Evolutionary conservation across 2,329 filamentous ascomycete genomes (phyloP), one percentile per base, ranked within the genome.

Genomic region (Alternaria sp.): DNA sequence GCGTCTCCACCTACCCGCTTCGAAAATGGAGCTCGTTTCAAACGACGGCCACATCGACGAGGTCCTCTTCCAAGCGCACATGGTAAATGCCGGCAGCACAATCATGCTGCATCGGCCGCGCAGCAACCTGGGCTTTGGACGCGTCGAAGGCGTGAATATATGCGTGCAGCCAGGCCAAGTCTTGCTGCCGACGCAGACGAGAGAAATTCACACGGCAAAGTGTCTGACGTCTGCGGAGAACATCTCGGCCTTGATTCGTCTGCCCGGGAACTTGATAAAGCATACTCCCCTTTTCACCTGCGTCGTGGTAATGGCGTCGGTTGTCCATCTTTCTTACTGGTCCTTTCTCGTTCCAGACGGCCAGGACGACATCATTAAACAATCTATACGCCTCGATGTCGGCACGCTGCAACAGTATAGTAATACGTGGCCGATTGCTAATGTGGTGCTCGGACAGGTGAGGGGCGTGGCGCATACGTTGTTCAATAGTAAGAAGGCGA

Each of bases 21-120:
- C 84, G 14, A 96, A 96, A 79, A 84, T 84, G 56, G 87, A 92
- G 62, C 81, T 96, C 54, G 86, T 88, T 60, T 85, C 86, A 63
- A 87, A 90, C 67, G 89, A 92, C 32, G 85, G 88, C 20, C 38
- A 60, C 54, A 83, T 94, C 11, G 94, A 97, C 75, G 92, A 96
- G 79, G 90, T 96, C 86, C 89, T 97, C 78, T 96, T 97, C 80
- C 92, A 96, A 76, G 93, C 92, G 1, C 90, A 92, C 64, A 94
- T 96, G 87, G 91, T 96, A 70, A 83, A 73, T 32, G 64, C 61
- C 6, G 78, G 78, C 24, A 75, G 70, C 66, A 77, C 75, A 14
- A 79, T 80, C 53, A 77, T 79, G 70, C 68, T 80, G 32, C 77
- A 91, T 66, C 56, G 80, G 57, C 69, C 79, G 62, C 67, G 80